Base-by-base conservation (phyloP, 441 rosid genomes). In the Gossypium gossypioides region DNA sequence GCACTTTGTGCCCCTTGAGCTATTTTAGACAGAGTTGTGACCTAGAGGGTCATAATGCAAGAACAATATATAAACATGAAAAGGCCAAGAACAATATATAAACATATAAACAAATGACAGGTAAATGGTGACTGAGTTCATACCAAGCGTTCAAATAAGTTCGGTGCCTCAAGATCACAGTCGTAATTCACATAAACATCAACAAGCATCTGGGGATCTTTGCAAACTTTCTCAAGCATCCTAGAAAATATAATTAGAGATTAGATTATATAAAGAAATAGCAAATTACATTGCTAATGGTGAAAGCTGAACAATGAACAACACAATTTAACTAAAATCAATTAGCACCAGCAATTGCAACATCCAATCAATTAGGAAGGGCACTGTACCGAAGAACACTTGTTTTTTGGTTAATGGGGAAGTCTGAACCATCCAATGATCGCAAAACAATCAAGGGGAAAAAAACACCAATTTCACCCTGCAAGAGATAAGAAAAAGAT, bases 71-170 rank as follows among this genome's bases (percentile, higher is more conserved):
- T 60, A 32, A 64, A 77, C 46, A 40, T 2, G 13, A 64, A 48
- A 61, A 6, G 60, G 72, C 25, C 56, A 55, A 59, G 65, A 48
- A 62, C 55, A 58, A 70, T 61, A 56, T 65, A 32, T 51, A 32
- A n/a, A 59, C 55, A 42, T 32, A 59, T 8, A 61, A 48, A 51
- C 19, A 22, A 63, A 46, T 22, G 16, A 71, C 73, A 75, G 51
- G 29, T 37, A 71, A 59, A 72, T 59, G 74, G 59, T 58, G 76
- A 22, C 50, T 25, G 58, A 73, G 76, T 72, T 55, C 55, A 51
- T 81, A 96, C 99, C 98, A 89, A 85, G 86, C 97, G 97, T 82
- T 96, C 98, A 88, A 96, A 96, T 84, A 96, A 87, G 85, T 96
- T 96, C 0, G 99, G 93, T 67, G 98, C 96, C 86, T 93, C 96